These are phyloP conservation scores for Arachnopeziza araneosa DNA, from an alignment of 2,329 filamentous ascomycete genomes.

Conservation along the genomic window DNA sequence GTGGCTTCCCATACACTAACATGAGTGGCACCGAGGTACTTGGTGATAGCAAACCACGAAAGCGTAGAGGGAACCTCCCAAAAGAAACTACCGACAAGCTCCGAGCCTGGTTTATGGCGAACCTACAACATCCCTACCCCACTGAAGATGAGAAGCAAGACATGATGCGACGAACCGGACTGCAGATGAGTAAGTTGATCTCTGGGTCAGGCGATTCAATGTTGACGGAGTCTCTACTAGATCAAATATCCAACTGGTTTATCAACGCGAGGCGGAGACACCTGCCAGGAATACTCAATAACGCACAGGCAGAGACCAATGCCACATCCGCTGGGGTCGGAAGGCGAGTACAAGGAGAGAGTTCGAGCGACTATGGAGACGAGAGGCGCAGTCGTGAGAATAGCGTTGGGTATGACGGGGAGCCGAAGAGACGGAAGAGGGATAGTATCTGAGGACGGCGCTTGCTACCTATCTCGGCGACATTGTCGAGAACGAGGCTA, in stretches of 20 bases:
- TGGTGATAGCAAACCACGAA: slow-evolving; percentile 33
- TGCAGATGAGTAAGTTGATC: slow-evolving; percentile 68
- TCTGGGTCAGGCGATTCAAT: neutral
- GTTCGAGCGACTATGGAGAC: slow-evolving; percentile 32
- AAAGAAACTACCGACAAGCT: slow-evolving; percentile 83
- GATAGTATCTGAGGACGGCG: neutral
- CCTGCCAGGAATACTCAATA: slow-evolving; percentile 54
- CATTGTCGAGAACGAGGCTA: too few relatives aligned
- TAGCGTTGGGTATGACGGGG: neutral
- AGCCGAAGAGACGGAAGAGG: neutral
- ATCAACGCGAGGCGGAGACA: slow-evolving; percentile 70
- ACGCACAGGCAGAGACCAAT: slow-evolving; percentile 32
- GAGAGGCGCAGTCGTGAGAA: neutral
- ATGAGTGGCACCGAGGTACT: slow-evolving; percentile 11
- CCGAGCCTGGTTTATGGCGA: slow-evolving; percentile 71
- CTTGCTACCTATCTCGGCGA: too few relatives aligned
- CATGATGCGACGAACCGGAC: slow-evolving; percentile 67
- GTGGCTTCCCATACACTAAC: slow-evolving; percentile 6
- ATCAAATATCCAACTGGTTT: slow-evolving; percentile 76
- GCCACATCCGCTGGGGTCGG: slow-evolving; percentile 16
- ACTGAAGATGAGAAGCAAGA: slow-evolving; percentile 84
- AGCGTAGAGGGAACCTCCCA: slow-evolving; percentile 78
- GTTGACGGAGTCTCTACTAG: slow-evolving; percentile 30
- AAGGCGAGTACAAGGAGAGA: slow-evolving; percentile 27
- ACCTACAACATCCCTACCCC: slow-evolving; percentile 77